phyloP scores from a whole-genome alignment of 2,329 filamentous ascomycete genomes.

The Exophiala lecanii-corni region DNA sequence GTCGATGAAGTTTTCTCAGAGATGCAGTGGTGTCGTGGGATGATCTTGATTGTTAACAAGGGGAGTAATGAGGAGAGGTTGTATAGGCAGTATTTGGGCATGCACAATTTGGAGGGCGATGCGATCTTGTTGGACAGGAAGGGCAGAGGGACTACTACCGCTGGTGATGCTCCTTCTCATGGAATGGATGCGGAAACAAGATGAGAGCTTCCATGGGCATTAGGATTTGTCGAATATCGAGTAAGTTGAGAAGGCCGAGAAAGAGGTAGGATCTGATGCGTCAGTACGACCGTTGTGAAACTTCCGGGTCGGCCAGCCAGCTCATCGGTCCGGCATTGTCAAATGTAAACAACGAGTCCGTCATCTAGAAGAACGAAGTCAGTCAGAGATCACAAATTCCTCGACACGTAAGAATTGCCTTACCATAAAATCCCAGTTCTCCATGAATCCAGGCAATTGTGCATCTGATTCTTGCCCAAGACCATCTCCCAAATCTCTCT shows the following conservation, averaged over 20 bases:
- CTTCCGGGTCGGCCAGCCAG: background rate
- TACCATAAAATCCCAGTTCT: conserved; percentile 1
- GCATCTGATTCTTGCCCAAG: no score
- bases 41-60: conserved; percentile 48
- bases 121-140: conserved; percentile 13
- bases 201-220: no score
- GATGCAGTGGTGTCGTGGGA: conserved; percentile 57
- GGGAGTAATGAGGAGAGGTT: conserved; percentile 18
- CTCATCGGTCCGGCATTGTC: background rate
- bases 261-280: no score
- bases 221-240: no score
- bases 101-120: conserved; percentile 17
- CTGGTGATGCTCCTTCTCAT: no score
- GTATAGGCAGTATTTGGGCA: conserved; percentile 27
- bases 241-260: no score
- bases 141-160: conserved; percentile 5
- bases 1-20: conserved; percentile 52
- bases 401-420: background rate
- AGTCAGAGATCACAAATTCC: background rate
- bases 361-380: background rate
- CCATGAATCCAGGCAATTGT: no score
- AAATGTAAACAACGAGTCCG: background rate
- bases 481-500: no score
- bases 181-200: no score
- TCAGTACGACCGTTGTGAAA: no score